phyloP scores from a whole-genome alignment of 2,329 filamentous ascomycete genomes.

The Beauveria scarabaeidicola region DNA sequence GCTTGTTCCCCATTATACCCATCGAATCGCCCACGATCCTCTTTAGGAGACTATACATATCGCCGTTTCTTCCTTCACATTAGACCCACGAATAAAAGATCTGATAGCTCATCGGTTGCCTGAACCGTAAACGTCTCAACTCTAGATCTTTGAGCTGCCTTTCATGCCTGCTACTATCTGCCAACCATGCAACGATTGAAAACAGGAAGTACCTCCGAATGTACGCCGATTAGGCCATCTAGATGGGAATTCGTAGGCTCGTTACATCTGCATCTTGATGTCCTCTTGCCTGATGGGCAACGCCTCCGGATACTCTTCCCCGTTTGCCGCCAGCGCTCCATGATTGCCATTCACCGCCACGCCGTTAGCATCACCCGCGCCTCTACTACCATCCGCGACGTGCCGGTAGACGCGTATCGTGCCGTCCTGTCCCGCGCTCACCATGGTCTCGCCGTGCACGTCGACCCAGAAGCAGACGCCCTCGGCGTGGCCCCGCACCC shows the following conservation, averaged over 20 bases:
- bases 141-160: too few relatives aligned
- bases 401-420: conserved; percentile 42
- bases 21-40: too few relatives aligned
- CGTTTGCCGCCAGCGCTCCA: conserved; percentile 28
- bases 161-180: too few relatives aligned
- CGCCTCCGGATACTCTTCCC: conserved; percentile 50
- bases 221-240: background rate
- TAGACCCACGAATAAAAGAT: too few relatives aligned
- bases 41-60: too few relatives aligned
- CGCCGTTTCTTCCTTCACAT: too few relatives aligned
- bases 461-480: conserved; percentile 61
- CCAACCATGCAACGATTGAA: background rate
- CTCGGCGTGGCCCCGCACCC: conserved; percentile 41
- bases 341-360: conserved; percentile 29
- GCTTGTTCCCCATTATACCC: too few relatives aligned
- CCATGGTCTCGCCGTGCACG: conserved; percentile 46
- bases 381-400: conserved; percentile 14
- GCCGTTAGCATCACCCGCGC: conserved; percentile 13
- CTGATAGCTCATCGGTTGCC: too few relatives aligned
- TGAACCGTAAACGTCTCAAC: too few relatives aligned
- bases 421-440: conserved; percentile 48
- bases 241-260: background rate
- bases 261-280: conserved; percentile 28
- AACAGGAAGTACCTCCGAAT: background rate
- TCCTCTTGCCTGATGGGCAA: conserved; percentile 32